Conservation (phyloP, 2,329 filamentous ascomycete genomes). For the Ustulina deusta region DNA sequence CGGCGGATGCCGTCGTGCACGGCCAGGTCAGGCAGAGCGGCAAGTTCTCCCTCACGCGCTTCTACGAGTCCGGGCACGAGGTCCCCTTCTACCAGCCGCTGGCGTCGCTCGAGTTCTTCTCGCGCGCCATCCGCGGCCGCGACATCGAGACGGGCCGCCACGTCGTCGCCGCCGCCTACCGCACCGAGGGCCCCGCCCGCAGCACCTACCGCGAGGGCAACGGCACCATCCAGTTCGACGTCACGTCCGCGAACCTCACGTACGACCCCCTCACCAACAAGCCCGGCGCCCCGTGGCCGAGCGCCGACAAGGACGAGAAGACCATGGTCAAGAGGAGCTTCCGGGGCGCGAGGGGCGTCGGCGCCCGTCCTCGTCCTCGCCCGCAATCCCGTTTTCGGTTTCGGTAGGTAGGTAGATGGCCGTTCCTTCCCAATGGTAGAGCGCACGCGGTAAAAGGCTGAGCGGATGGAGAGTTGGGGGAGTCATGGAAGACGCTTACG, state of each 20-base stretch:
- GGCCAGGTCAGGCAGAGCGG: constrained; percentile 65
- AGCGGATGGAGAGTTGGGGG: background rate
- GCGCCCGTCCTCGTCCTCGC: constrained; percentile 22
- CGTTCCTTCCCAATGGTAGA: too few species aligned
- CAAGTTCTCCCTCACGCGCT: constrained; percentile 62
- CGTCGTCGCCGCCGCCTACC: constrained; percentile 43
- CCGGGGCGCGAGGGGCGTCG: constrained; percentile 24
- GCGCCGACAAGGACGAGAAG: background rate
- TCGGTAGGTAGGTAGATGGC: constrained; percentile 2
- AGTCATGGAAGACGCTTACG: background rate
- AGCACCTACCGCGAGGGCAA: constrained; percentile 61
- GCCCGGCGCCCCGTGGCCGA: constrained; percentile 49
- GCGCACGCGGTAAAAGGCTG: too few species aligned
- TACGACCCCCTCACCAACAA: constrained; percentile 50
- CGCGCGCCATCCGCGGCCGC: constrained; percentile 59
- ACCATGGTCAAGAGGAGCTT: constrained; percentile 45
- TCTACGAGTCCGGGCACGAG: constrained; percentile 58
- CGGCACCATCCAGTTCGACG: constrained; percentile 51
- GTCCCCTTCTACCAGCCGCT: constrained; percentile 67
- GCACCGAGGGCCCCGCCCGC: constrained; percentile 54
- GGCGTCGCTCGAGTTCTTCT: constrained; percentile 61
- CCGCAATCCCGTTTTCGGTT: constrained; percentile 18
- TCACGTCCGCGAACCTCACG: constrained; percentile 49
- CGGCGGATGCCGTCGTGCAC: constrained; percentile 58
- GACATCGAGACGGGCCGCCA: constrained; percentile 63